phyloP scores from a whole-genome alignment of 176 grass and related monocot genomes.

The Poa annua region DNA sequence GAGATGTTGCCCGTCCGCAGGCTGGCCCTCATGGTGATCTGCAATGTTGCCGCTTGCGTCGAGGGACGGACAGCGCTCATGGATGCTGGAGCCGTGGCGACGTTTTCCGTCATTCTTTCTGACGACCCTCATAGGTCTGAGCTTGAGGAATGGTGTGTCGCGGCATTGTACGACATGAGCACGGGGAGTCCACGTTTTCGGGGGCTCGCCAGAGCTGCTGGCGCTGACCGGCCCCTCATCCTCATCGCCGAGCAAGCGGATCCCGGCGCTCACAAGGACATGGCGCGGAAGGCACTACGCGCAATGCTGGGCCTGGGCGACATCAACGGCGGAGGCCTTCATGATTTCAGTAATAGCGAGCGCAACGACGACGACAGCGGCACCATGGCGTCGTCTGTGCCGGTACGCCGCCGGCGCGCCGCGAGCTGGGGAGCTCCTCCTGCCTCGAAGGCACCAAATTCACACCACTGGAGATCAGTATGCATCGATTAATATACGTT shows the following conservation, averaged over 20 bases:
- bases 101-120: slow-evolving; percentile 51
- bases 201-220: slow-evolving; percentile 67
- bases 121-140: background rate
- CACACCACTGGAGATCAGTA: slow-evolving; percentile 53
- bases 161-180: slow-evolving; percentile 78
- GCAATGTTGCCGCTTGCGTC: slow-evolving; percentile 62
- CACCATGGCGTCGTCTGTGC: slow-evolving; percentile 39
- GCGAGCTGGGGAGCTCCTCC: slow-evolving; percentile 42
- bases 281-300: slow-evolving; percentile 64
- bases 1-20: slow-evolving; percentile 45
- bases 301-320: slow-evolving; percentile 35
- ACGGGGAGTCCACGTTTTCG: slow-evolving; percentile 69
- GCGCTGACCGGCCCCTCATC: slow-evolving; percentile 56
- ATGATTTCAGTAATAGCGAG: slow-evolving; percentile 20
- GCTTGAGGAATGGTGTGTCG: slow-evolving; percentile 64
- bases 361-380: slow-evolving; percentile 28
- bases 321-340: background rate
- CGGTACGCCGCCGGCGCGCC: slow-evolving; percentile 49
- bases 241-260: slow-evolving; percentile 44
- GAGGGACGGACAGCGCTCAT: slow-evolving; percentile 70
- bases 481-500: slow-evolving; percentile 35
- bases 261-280: slow-evolving; percentile 52
- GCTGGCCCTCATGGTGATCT: slow-evolving; percentile 75
- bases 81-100: slow-evolving; percentile 60
- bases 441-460: slow-evolving; percentile 35